Evolutionary conservation across 1,139 yeast species (phyloP).

Genomic region (Debaryomycetaceae sp.): DNA sequence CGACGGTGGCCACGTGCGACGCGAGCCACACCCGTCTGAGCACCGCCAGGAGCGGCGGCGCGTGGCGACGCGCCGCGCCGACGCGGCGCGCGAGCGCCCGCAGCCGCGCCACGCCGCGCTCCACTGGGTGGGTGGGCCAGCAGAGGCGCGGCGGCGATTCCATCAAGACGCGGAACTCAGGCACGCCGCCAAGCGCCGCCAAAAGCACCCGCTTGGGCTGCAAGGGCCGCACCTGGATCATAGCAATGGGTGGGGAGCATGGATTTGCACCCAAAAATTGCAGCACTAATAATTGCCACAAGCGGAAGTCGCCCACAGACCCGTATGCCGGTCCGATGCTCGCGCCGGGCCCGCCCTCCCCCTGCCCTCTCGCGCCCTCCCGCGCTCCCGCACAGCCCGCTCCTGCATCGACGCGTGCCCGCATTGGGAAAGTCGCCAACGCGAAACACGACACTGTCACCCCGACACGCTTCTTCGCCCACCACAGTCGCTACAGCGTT

Average conservation of each 20-base stretch:
- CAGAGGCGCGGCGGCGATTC: not conserved
- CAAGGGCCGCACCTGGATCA: slow-evolving; percentile 8
- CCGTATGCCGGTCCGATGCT: not conserved
- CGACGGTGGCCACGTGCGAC: not conserved
- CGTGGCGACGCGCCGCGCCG: no score
- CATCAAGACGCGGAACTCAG: slow-evolving; percentile 7
- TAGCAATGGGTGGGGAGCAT: slow-evolving; percentile 2
- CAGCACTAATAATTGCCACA: not conserved
- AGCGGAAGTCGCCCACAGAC: not conserved
- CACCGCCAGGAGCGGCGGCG: not conserved
- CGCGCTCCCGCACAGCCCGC: no score
- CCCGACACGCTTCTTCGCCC: not conserved
- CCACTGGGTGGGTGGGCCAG: no score
- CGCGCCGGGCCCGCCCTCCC: not conserved
- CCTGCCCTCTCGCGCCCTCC: not conserved
- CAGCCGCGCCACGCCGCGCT: no score
- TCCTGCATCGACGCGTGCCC: no score
- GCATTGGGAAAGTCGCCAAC: no score
- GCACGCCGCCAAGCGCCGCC: slow-evolving; percentile 5
- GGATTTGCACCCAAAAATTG: no score
- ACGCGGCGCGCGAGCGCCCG: no score
- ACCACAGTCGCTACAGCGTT: not conserved
- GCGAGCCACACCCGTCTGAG: not conserved
- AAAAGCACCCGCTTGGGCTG: slow-evolving; percentile 3
- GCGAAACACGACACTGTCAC: no score